Base-by-base conservation (phyloP, 352 stramenopile genomes). In the Phytophthora sansomeana region DNA sequence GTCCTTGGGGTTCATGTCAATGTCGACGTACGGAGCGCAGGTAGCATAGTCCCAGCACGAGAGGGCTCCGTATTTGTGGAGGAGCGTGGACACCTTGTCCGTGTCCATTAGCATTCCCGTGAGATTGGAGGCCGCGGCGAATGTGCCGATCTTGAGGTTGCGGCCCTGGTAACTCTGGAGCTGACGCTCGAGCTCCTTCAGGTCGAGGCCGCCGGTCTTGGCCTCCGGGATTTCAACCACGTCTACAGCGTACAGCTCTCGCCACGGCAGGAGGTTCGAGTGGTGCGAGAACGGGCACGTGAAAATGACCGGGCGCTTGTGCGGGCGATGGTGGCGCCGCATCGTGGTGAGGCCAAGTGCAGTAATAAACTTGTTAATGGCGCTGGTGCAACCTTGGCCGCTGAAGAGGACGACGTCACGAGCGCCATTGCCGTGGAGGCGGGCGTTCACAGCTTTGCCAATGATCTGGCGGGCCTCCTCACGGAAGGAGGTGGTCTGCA, bases 251-350 rank as follows among this genome's bases (percentile, higher is more conserved):
- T 67, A 55, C 29, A 84, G 90, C 81, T 99, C 97, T 49, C 97
- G 78, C 97, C 97, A 99, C 6, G 97, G 97, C 9, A 99, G 72
- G 28, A 99, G 67, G 76, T 99, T 99, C 19, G 94, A 98, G 73
- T 99, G 98, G 74, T 99, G 98, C 67, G 98, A 97, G 54, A 98
- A 98, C 9, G 97, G 97, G 36, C 94, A 87, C n/a, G 94, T 91
- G 47, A 98, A 95, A 38, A 98, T 89, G 6, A 98, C 87, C 0
- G 95, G 85, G 0, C 58, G 86, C 69, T 63, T 71, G 59, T 49
- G 50, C 4, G 42, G 58, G 19, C 65, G 69, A 52, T 74, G 69
- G 29, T 74, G 60, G 55, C 69, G 69, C 26, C 69, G 59, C 64
- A 74, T 74, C 42, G 65, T 71, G 21, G 83, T 67, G 33, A 95